A percentile compares a stretch with the other conserved stretches of the same genome.
phyloP scores from a whole-genome alignment of 352 stramenopile species.

The Phytophthora aleatoria region DNA sequence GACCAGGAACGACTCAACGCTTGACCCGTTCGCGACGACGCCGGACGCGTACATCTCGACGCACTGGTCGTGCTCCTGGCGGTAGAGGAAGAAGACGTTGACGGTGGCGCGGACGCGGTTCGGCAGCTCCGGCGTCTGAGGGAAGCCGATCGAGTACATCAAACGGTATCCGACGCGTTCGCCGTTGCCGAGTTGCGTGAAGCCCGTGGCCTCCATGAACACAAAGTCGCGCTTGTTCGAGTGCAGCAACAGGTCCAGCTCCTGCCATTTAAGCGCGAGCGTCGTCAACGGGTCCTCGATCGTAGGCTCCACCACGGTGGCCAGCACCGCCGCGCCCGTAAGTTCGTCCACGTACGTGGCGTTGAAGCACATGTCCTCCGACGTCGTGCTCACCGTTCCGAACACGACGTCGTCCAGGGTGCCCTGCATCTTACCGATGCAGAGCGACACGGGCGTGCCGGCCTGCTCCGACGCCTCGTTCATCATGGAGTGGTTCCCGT shows the following conservation, averaged over 20 bases:
- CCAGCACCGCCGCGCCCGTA: slow-evolving; percentile 27
- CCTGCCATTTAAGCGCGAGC: slow-evolving; percentile 40
- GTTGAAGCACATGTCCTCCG: slow-evolving; percentile 42
- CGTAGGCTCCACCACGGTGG: slow-evolving; percentile 33
- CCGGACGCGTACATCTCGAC: slow-evolving; percentile 36
- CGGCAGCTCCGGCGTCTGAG: slow-evolving; percentile 37
- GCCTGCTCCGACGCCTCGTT: slow-evolving; percentile 38
- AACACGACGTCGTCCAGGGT: slow-evolving; percentile 46
- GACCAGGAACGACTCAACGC: slow-evolving; percentile 34
- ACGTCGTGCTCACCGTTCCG: slow-evolving; percentile 34
- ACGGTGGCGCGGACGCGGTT: slow-evolving; percentile 33
- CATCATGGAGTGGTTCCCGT: slow-evolving; percentile 34
- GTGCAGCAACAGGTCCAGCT: slow-evolving; percentile 33
- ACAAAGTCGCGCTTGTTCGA: slow-evolving; percentile 48
- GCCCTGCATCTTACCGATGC: slow-evolving; percentile 39
- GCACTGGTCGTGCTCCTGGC: slow-evolving; percentile 34
- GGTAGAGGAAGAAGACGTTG: slow-evolving; percentile 43
- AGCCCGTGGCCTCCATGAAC: slow-evolving; percentile 44
- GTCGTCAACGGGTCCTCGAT: slow-evolving; percentile 37
- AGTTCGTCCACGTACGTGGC: slow-evolving; percentile 41
- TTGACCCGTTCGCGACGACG: slow-evolving; percentile 35
- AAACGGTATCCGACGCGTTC: slow-evolving; percentile 44
- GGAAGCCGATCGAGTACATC: slow-evolving; percentile 48
- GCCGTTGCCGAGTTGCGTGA: slow-evolving; percentile 34
- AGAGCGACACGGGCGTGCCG: slow-evolving; percentile 34